Evolutionary conservation across 2,329 filamentous ascomycete species (phyloP), one percentile per base, ranked within the genome.

Genomic region (Rhinocladiella similis): DNA sequence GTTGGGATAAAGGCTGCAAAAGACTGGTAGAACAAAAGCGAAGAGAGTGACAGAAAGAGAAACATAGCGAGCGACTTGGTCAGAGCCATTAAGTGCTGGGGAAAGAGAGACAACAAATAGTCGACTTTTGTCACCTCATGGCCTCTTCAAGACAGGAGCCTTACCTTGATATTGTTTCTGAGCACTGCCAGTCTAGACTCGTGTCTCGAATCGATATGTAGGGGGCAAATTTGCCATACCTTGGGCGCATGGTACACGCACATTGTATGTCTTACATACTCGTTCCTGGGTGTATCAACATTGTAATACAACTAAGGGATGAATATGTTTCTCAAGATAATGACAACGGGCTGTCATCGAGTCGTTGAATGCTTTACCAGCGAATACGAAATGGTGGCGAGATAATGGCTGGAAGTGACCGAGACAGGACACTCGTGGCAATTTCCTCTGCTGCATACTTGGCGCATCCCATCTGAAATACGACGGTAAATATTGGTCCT

Each of bases 11-110:
- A 57, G 43, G 53, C 51, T 13, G 53, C 58, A 16, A 48, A 38
- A 20, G 50, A 50, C 25, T 51, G 59, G 42, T 43, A 39, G 18
- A 56, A 47, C 16, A 62, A 35, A 9, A 63, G 29, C 18, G 22
- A 49, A 59, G 59, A 22, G 53, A 63, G 50, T 35, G 56, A 47
- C 42, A 59, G 41, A 22, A 61, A 57, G 45, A 58, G 29, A 38
- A 62, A 33, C 57, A 59, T 60, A 59, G 50, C 50, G 59, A 57
- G 50, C 35, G 52, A 55, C 53, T 42, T 29, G 47, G 42, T 14
- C n/a, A 19, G 38, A 33, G 39, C 16, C 20, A 35, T 19, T 47
- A 33, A n/a, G 38, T 33, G 10, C 18, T 41, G 33, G 20, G n/a
- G 35, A 45, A 43, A 27, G 16, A 25, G 7, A 38, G n/a, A 50